Percentiles rank a stretch among this genome's conserved stretches.
phyloP scores from a whole-genome alignment of 2,329 filamentous ascomycete species.

The Coleophoma cylindrospora region DNA sequence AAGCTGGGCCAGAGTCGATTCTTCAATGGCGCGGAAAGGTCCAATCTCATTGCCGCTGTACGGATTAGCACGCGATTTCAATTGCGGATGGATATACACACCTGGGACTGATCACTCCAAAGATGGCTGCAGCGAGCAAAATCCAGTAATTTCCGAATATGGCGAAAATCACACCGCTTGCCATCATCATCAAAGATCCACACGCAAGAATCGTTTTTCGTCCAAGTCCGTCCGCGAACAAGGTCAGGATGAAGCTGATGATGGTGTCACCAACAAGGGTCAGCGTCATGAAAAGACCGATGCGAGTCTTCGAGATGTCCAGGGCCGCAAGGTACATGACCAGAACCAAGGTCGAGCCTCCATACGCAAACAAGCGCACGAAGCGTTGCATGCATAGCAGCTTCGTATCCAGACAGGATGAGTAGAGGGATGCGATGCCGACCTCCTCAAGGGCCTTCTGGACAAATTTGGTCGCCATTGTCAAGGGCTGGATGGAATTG shows the following conservation, averaged over 20 bases:
- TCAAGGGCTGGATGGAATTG: neutral
- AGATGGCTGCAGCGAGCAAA: constrained; percentile 48
- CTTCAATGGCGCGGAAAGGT: constrained; percentile 57
- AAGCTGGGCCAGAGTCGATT: constrained; percentile 54
- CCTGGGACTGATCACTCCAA: constrained; percentile 58
- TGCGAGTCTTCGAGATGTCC: constrained; percentile 41
- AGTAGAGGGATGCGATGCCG: constrained; percentile 38
- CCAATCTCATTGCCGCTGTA: constrained; percentile 59
- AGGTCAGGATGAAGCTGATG: constrained; percentile 53
- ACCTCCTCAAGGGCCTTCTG: constrained; percentile 30
- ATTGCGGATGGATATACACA: constrained; percentile 12
- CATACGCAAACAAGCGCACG: constrained; percentile 59
- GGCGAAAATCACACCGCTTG: constrained; percentile 51
- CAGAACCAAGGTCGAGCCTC: constrained; percentile 50
- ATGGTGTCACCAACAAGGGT: constrained; percentile 55
- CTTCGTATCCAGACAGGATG: constrained; percentile 44
- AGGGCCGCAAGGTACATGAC: constrained; percentile 50
- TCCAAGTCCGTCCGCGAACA: constrained; percentile 53
- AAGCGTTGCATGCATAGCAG: constrained; percentile 54
- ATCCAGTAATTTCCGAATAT: constrained; percentile 49
- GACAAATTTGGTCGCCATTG: constrained; percentile 16
- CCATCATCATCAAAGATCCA: constrained; percentile 50
- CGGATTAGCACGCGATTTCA: constrained; percentile 2
- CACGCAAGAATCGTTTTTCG: constrained; percentile 46
- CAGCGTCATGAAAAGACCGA: constrained; percentile 62